Base-by-base conservation (phyloP, 2,329 filamentous ascomycete genomes). In the Sphaerulina vaccinii region DNA sequence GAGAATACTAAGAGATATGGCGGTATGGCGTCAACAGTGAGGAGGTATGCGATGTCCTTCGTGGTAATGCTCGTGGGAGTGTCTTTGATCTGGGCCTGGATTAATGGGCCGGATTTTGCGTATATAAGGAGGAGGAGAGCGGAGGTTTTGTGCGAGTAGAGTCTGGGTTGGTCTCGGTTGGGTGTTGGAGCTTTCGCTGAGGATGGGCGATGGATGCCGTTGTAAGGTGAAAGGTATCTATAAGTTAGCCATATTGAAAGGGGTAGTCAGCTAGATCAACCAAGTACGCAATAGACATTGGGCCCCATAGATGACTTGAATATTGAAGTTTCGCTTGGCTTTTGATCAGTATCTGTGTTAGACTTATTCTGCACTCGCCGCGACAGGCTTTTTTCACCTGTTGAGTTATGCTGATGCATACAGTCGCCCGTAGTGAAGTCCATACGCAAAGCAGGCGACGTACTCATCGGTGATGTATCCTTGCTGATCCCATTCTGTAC, bases 401-500 rank as follows among this genome's bases (percentile, higher is more conserved):
- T 10, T 29, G 13, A 21, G 29, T 46, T 53, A 50, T 13, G 10
- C 29, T 6, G 38, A 41, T 2, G 37, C 40, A 19, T 50, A 56
- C 41, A 48, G 54, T 23, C 55, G 54, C 19, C 64, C 65, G 48
- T 55, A 64, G 38, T 65, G 59, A 61, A 57, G 65, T 5, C 66
- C 65, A 48, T 60, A 62, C 8, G 66, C 66, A 44, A 64, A 45
- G 52, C 65, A 68, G 4, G 64, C 62, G 29, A 66, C 65, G 41
- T 68, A 68, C 21, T 63, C 59, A 46, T 68, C 66, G 2, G 61
- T 63, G 18, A 66, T 52, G 51, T 58, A 64, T 38, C 65, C 66
- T 47, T 61, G 43, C n/a, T 56, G 50, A 8, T 59, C 59, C 48
- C 62, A 61, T 23, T 66, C 65, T 68, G 50, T 23, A 42, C 18